A percentile compares a stretch with the other conserved stretches of the same genome.
phyloP scores from a whole-genome alignment of 805 yeast species.

The Candida odintsovae region DNA sequence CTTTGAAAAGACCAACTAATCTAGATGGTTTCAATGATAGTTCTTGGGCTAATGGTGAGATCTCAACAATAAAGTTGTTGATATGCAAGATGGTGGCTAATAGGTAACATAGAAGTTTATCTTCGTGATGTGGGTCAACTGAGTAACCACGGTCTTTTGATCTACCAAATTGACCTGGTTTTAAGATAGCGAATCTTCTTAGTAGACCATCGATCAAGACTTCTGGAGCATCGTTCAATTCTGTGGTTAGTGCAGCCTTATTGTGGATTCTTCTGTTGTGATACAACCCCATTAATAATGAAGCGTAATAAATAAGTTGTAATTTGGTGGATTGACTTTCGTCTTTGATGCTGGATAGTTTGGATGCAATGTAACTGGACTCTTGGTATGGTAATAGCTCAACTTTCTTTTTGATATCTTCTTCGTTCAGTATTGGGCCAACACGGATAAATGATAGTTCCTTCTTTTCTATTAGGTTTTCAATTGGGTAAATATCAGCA shows the following conservation, averaged over 20 bases:
- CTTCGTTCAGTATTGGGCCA: constrained; percentile 51
- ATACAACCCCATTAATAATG: constrained; percentile 76
- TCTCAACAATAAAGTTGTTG: constrained; percentile 67
- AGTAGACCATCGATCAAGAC: constrained; percentile 65
- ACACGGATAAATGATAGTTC: constrained; percentile 64
- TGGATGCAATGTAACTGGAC: constrained; percentile 50
- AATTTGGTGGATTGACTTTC: constrained; percentile 49
- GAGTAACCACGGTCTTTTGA: constrained; percentile 70
- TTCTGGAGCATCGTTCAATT: constrained; percentile 69
- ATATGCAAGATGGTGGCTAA: constrained; percentile 69
- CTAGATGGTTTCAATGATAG: constrained; percentile 74
- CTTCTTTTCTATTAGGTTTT: constrained; percentile 59
- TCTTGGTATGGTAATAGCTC: constrained; percentile 58
- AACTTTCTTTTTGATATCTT: constrained; percentile 41
- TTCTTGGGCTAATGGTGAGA: constrained; percentile 81
- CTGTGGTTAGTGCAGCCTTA: constrained; percentile 51
- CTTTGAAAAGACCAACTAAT: constrained; percentile 61
- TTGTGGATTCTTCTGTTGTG: constrained; percentile 61
- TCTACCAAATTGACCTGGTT: constrained; percentile 62
- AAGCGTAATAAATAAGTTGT: constrained; percentile 72
- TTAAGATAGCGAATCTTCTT: constrained; percentile 61
- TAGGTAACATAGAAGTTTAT: constrained; percentile 75
- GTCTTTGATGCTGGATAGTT: constrained; percentile 30
- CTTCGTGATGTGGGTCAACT: constrained; percentile 86
- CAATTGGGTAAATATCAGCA: constrained; percentile 75